Evolutionary conservation across 2,329 filamentous ascomycete species (phyloP).

Genomic region (Pyrenophora teres): DNA sequence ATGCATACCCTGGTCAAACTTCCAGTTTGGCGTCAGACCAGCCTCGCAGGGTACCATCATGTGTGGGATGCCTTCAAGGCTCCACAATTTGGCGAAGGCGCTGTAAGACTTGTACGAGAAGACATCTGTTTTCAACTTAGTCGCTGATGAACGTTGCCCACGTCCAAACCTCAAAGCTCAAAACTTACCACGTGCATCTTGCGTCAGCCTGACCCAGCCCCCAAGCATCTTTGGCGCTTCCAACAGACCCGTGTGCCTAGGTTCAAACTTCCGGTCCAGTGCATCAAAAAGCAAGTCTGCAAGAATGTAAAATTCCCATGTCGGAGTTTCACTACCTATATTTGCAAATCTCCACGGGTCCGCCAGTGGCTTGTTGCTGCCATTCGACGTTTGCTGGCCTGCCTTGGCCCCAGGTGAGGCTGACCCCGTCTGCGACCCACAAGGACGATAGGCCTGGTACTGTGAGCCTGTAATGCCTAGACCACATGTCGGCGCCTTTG

Average conservation of each 20-base stretch:
- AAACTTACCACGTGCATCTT: constrained; percentile 37
- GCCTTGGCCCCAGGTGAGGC: constrained; percentile 32
- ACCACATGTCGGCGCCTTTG: constrained; percentile 17
- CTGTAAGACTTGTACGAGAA: constrained; percentile 35
- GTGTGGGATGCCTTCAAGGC: constrained; percentile 40
- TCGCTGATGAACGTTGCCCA: not conserved
- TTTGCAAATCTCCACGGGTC: constrained; percentile 45
- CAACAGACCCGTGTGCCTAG: constrained; percentile 41
- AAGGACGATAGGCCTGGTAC: constrained; percentile 40
- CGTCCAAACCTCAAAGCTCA: too few species aligned
- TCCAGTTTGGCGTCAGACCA: constrained; percentile 35
- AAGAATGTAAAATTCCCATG: constrained; percentile 44
- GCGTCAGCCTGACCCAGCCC: constrained; percentile 36
- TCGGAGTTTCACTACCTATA: constrained; percentile 38
- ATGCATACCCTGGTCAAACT: constrained; percentile 34
- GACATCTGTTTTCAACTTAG: constrained; percentile 24
- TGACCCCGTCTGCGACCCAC: constrained; percentile 18
- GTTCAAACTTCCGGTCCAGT: constrained; percentile 41
- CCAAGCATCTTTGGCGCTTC: constrained; percentile 42
- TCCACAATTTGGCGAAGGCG: constrained; percentile 43
- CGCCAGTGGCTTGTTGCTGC: constrained; percentile 32
- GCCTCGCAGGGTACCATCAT: constrained; percentile 40
- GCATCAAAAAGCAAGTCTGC: constrained; percentile 44
- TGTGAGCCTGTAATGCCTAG: constrained; percentile 12
- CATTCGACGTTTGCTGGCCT: constrained; percentile 36